Evolutionary conservation across 2,329 filamentous ascomycete genomes (phyloP), one percentile per base, ranked within the genome.

Genomic region (Arthrobotrys sphaeroides): DNA sequence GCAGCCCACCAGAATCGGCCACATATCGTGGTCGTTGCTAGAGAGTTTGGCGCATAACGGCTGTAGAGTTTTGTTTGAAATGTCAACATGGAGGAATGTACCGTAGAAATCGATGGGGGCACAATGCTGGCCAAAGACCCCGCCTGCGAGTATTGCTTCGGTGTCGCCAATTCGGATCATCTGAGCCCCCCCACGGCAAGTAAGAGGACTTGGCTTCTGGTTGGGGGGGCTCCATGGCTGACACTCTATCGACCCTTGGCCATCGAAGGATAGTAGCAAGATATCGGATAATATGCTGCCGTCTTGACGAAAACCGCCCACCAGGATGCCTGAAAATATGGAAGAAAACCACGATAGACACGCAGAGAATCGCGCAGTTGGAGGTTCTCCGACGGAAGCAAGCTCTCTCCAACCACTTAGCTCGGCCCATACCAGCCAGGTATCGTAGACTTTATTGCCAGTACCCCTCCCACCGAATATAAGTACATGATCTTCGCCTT

Each of bases 391-490:
- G 81, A 69, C 80, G 78, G 47, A 81, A 40, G 81, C 69, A 10
- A 87, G 78, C 22, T 80, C 80, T 78, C 83, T 82, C 88, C 88
- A 90, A 43, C 86, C 87, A 57, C 82, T 80, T 73, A 79, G 73
- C 38, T 83, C 82, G 57, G 82, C 82, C 87, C 86, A 90, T 1
- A 91, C 49, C 26, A 88, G 83, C 81, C 85, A 88, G 7, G 84
- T 84, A 3, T 83, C 80, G n/a, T 87, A 86, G 2, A 88, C 82
- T 0, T 81, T 80, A 0, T 84, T 84, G 9, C 84, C 81, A 1
- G 84, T 85, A 0, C 83, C 85, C 81, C 87, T 90, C 0, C 90
- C 90, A 16, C 90, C 90, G 61, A 88, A 83, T 1, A 91, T 81
- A 16, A 93, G 83, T 0, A 86, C 85, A 18, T 62, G 80, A 80